Conservation (phyloP, 768 basidiomycete species). For the Boletus fagicola region DNA sequence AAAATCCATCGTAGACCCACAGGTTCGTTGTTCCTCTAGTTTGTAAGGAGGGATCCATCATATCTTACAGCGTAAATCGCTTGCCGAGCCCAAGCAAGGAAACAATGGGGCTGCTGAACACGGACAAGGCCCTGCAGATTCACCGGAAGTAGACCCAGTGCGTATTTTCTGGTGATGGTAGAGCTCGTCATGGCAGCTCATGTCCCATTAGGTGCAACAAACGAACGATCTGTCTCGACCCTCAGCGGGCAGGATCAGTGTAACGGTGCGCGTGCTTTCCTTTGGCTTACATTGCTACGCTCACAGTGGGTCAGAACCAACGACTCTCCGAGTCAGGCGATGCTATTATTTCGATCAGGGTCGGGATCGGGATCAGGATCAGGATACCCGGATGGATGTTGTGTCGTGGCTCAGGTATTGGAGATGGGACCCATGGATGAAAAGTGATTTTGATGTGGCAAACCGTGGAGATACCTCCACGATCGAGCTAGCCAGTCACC, state of each 20-base stretch:
- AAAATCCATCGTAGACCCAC: neutral
- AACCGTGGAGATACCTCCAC: too few relatives aligned
- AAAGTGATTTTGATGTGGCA: too few relatives aligned
- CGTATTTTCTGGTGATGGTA: neutral
- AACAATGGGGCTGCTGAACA: neutral
- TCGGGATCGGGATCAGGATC: too few relatives aligned
- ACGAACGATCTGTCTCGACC: neutral
- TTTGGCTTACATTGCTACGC: too few relatives aligned
- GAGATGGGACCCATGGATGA: too few relatives aligned
- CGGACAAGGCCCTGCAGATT: too few relatives aligned
- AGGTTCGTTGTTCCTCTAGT: neutral
- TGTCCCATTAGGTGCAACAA: neutral
- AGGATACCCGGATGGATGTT: too few relatives aligned
- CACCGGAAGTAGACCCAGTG: neutral
- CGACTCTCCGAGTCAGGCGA: neutral
- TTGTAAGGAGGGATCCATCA: neutral
- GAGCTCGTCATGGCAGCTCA: too few relatives aligned
- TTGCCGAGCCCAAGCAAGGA: neutral
- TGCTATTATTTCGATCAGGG: neutral
- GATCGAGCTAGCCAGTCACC: too few relatives aligned
- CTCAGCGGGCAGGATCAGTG: neutral
- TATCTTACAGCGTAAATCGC: neutral
- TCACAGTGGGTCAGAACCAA: neutral
- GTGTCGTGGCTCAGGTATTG: too few relatives aligned
- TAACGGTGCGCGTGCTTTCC: neutral